Base-by-base conservation (phyloP, 371 early-diverging fungal genomes). In the Apophysomyces variabilis region DNA sequence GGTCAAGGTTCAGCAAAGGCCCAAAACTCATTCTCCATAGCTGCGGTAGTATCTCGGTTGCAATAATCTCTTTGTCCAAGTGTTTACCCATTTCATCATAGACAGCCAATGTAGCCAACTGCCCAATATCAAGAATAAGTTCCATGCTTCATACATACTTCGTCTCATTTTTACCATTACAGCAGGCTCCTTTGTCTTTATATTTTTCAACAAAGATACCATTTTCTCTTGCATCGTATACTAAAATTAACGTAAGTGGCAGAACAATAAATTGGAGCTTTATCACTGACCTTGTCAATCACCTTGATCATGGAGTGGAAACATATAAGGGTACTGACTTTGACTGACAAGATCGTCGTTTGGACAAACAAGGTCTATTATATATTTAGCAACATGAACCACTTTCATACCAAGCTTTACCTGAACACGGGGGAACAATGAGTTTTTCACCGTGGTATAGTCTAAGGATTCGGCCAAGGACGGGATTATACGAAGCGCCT, bases 11-110 rank as follows among this genome's bases (percentile, higher is more conserved):
- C 38, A 95, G 71, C 36, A 88, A 71, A 1, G 88, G 89, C 12
- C 92, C 93, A 60, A 92, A 85, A 37, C 89, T 79, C 76, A 92
- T 79, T 41, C 82, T 78, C 95, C 95, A 95, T 50, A 94, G 71
- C 57, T 91, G 92, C 0, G 93, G 93, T 46, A 95, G 60, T 11
- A 95, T 83, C 54, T 89, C 89, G 0, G 85, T 89, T 4, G 94
- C 95, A 50, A 92, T 86, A 7, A 85, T 77, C 37, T 90, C 91
- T 67, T 89, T 88, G 57, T 94, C 94, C 13, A 92, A 74, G 57
- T 83, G 70, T 46, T 86, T 85, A 3, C 92, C 92, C 70, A 92
- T 80, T 45, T 93, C 92, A 62, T 92, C 90, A 69, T 93, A 95
- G 13, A 93, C 89, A 16, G 87, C 87, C 61, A 93, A 75, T n/a